Evolutionary conservation across 2,329 filamentous ascomycete species (phyloP), one percentile per base, ranked within the genome.

Genomic region (Seiridium cupressi): DNA sequence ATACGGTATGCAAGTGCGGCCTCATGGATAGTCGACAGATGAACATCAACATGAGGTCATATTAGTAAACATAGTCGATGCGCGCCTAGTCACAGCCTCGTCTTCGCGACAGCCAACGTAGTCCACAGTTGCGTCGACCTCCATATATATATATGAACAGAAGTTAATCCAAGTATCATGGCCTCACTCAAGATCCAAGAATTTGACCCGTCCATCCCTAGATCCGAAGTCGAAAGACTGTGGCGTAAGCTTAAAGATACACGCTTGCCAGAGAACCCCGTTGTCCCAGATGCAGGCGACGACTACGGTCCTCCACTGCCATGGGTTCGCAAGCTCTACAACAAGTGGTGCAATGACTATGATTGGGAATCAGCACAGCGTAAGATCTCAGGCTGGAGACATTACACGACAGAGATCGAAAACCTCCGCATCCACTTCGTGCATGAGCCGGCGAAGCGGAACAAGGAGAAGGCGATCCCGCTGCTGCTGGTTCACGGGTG

Each of bases 401-500:
- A 68, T 26, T 63, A 62, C 51, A 61, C 55, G 5, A 56, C 62
- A n/a, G 60, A 56, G 2, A 64, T 68, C n/a, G 63, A 66, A 18
- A 65, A 63, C 2, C 58, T 70, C 2, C 65, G 47, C 0, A 63
- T 70, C 38, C 70, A 72, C 35, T 72, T 70, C 38, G 59, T 68
- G 5, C 65, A 71, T 35, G 54, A 65, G 34, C 57, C 55, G 2
- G 69, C 68, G 1, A 51, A 53, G 0, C 47, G 53, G 1, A 44
- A 58, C 1, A 54, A 51, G 1, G 51, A 59, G 0, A 35, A 65
- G 26, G 76, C 75, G 0, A 75, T 79, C 40, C 76, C 78, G 1
- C 64, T 80, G 1, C 64, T 81, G 1, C 63, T 79, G 38, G 64
- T 77, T 1, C 76, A 80, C 63, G 78, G 77, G 38, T 81, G 76